Evolutionary conservation across 2,329 filamentous ascomycete genomes (phyloP), one percentile per base, ranked within the genome.

Genomic region (Pseudogymnoascus sp.): DNA sequence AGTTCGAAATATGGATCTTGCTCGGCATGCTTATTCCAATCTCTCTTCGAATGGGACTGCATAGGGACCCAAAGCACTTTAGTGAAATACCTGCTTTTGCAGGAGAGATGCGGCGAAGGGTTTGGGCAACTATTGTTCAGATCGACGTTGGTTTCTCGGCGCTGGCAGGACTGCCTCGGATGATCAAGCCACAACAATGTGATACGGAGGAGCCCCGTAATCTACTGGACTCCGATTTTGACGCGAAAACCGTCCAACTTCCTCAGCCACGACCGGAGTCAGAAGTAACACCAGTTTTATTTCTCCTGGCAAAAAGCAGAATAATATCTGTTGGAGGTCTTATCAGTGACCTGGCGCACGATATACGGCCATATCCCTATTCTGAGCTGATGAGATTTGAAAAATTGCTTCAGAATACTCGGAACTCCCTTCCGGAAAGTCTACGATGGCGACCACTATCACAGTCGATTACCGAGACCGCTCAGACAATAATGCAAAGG

Each of bases 141-240:
- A 80, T 83, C 28, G 90, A 94, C 70, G 79, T 90, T 9, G 79
- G 92, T 61, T 90, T 92, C 69, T 93, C 90, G 0, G 88, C 90
- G 63, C 88, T 91, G 69, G 78, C 83, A 64, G 81, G 81, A 12
- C 66, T 83, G 22, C 79, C 79, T 20, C 75, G 76, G 4, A 91
- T 92, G 81, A 86, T 92, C 25, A 83, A 88, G 64, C 81, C 87
- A 11, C 80, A 87, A 57, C 86, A 92, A 69, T 91, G 86, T 61
- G 90, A 94, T 68, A 87, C 89, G 0, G 81, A 87, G 67, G 75
- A 90, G 5, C 90, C 90, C 1, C 83, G 86, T 61, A 94, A 93
- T 63, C 65, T 78, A 1, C 63, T 66, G 0, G 75, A 79, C 33
- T 69, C 72, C 6, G 77, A 79, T 50, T 68, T 79, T 35, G 62